phyloP scores from a whole-genome alignment of 495 filamentous ascomycete species.

The Physcia stellaris region DNA sequence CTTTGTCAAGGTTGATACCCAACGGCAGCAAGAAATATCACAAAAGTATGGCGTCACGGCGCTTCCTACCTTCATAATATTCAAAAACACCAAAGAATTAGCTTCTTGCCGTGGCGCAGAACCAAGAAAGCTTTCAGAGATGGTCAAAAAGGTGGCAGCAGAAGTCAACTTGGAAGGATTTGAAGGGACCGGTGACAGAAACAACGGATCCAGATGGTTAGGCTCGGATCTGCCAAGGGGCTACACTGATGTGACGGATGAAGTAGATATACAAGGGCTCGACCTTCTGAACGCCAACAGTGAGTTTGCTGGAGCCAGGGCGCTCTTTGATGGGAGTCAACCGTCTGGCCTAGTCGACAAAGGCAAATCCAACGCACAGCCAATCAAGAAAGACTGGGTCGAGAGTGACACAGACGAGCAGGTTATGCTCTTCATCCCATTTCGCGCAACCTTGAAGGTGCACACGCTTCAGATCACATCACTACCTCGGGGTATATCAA shows the following conservation, averaged over 20 bases:
- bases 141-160: conserved; percentile 56
- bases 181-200: conserved; percentile 21
- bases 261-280: conserved; percentile 63
- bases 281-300: conserved; percentile 79
- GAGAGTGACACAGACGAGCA: conserved; percentile 99
- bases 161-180: conserved; percentile 49
- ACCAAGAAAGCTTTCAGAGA: conserved; percentile 47
- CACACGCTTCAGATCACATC: conserved; percentile 87
- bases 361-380: conserved; percentile 37
- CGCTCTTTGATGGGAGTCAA: conserved; percentile 56
- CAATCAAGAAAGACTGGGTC: conserved; percentile 64
- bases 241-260: conserved; percentile 70
- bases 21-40: conserved; percentile 60
- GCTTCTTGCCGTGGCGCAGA: conserved; percentile 65
- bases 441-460: conserved; percentile 78
- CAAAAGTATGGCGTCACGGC: conserved; percentile 55
- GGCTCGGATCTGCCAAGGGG: conserved; percentile 62
- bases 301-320: conserved; percentile 49
- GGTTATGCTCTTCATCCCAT: conserved; percentile 85
- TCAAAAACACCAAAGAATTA: conserved; percentile 55
- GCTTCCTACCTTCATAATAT: conserved; percentile 82
- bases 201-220: conserved; percentile 42
- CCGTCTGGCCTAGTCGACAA: conserved; percentile 49
- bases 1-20: conserved; percentile 79
- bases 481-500: conserved; percentile 39